phyloP scores from a whole-genome alignment of 2,329 filamentous ascomycete species.

The Diaporthe sp. region DNA sequence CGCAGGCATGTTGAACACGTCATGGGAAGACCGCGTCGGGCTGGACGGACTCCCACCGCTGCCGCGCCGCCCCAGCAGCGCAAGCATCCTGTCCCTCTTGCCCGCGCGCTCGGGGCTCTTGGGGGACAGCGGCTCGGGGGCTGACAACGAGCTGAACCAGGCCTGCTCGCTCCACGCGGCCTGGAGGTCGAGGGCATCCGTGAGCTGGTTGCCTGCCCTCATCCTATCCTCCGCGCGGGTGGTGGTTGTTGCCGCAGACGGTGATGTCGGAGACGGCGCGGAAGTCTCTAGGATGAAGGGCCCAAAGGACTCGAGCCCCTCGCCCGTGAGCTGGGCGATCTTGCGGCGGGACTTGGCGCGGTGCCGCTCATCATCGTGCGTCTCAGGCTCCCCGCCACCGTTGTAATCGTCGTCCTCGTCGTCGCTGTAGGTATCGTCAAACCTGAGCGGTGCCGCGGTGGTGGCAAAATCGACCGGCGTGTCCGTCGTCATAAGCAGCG shows the following conservation, averaged over 20 bases:
- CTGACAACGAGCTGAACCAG: constrained; percentile 1
- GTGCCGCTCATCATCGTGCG: too few species aligned
- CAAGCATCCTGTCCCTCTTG: constrained; percentile 24
- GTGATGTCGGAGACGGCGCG: background rate
- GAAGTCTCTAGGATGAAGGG: background rate
- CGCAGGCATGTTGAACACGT: too few species aligned
- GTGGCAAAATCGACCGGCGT: background rate
- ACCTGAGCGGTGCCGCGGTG: background rate
- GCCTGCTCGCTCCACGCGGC: constrained; percentile 33
- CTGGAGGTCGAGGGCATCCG: background rate
- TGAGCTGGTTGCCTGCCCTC: too few species aligned
- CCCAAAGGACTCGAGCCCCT: background rate
- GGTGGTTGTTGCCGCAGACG: accelerated
- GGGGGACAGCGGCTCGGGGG: background rate
- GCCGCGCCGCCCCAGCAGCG: constrained; percentile 18
- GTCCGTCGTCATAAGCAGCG: background rate
- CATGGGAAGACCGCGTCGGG: background rate
- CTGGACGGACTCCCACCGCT: too few species aligned
- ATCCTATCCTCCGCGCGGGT: background rate
- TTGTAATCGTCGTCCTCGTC: constrained; percentile 10
- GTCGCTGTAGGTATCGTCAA: constrained; percentile 3
- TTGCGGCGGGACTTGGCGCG: constrained; percentile 9
- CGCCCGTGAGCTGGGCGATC: constrained; percentile 3
- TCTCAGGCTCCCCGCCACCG: background rate
- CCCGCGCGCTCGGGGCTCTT: constrained; percentile 5